Conservation (phyloP, 371 early-diverging fungal genomes). For the Scutellospora calospora region DNA sequence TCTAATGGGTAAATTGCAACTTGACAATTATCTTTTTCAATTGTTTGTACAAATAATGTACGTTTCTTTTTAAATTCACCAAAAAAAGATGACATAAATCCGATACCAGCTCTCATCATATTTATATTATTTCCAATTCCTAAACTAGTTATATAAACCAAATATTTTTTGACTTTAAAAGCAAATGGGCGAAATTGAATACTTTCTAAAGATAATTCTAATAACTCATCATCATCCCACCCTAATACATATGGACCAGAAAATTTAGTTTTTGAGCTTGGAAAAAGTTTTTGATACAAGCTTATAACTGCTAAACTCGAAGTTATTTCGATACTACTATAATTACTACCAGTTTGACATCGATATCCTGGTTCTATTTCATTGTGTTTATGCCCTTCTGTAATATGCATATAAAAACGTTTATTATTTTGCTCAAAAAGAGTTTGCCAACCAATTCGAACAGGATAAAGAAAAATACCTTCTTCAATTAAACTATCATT, state of each 20-base stretch:
- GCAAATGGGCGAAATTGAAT: neutral
- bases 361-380: constrained; percentile 4
- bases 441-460: no score
- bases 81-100: neutral
- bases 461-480: neutral
- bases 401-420: neutral
- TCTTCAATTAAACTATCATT: neutral
- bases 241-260: neutral
- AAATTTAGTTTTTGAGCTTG: no score
- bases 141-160: constrained; percentile 3
- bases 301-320: neutral
- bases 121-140: neutral
- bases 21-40: neutral
- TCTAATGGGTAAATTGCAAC: neutral
- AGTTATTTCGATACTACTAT: neutral
- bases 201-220: neutral
- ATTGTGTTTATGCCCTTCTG: neutral
- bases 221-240: constrained; percentile 3
- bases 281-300: no score
- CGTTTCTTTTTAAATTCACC: neutral
- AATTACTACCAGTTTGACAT: neutral
- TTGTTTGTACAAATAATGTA: neutral
- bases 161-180: neutral
- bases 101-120: neutral
- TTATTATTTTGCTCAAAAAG: neutral